Percentiles rank a stretch among this genome's conserved stretches.
Conservation (phyloP, 192 early-diverging fungal genomes). For the Dissophora globulifera region DNA sequence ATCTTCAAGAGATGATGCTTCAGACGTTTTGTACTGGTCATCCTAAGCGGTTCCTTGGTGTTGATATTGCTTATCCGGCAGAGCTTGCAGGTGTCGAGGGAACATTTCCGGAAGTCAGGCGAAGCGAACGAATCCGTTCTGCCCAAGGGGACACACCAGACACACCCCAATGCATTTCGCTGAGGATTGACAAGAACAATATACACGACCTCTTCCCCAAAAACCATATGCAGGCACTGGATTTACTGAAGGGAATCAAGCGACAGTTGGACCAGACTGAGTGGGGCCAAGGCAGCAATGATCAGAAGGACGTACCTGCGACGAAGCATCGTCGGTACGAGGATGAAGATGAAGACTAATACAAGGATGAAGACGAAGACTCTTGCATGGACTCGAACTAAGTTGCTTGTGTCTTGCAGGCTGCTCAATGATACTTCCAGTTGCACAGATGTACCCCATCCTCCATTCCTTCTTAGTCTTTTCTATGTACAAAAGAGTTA, state of each 20-base stretch:
- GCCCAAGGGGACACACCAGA: neutral
- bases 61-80: constrained; percentile 28
- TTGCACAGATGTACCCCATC: no score
- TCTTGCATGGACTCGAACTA: constrained; percentile 6
- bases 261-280: neutral
- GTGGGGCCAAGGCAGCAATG: constrained; percentile 6
- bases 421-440: no score
- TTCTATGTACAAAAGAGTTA: no score
- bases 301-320: constrained; percentile 11
- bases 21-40: constrained; percentile 10
- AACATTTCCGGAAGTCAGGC: constrained; percentile 7
- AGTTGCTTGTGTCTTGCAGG: constrained; percentile 2
- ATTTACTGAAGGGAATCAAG: constrained; percentile 7
- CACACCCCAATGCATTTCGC: neutral
- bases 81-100: constrained; percentile 8
- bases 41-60: constrained; percentile 10
- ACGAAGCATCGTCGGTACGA: constrained; percentile 9
- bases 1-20: constrained; percentile 11
- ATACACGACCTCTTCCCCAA: constrained; percentile 13
- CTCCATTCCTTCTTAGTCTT: no score
- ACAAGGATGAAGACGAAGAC: neutral
- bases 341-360: no score
- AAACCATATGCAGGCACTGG: constrained; percentile 20
- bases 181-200: constrained; percentile 23
- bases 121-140: constrained; percentile 1